Evolutionary conservation across 2,329 filamentous ascomycete genomes (phyloP).

Genomic region (Ceratocystis albifundus): DNA sequence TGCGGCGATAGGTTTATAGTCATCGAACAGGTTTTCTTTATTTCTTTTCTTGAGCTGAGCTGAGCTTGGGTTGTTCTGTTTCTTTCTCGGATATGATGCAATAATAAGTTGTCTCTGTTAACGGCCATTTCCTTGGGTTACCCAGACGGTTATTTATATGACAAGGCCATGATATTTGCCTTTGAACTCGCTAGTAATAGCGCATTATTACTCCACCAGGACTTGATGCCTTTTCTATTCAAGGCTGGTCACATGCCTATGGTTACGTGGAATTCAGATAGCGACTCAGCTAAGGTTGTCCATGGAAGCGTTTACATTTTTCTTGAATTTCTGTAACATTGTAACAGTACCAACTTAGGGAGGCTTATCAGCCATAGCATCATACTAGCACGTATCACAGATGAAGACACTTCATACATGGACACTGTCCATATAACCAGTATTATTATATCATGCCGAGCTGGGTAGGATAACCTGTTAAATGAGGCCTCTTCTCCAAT

Average conservation of each 20-base stretch:
- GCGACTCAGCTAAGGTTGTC: not conserved
- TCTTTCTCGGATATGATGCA: constrained; percentile 10
- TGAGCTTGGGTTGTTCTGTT: not conserved
- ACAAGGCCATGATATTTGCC: not conserved
- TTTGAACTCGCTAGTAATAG: not conserved
- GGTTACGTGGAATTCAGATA: not conserved
- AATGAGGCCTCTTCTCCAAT: not conserved
- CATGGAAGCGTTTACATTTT: not conserved
- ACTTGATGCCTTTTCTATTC: not conserved
- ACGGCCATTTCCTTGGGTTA: not conserved
- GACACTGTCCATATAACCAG: not conserved
- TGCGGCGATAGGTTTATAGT: not conserved
- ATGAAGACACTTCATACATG: no score
- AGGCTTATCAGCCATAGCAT: not conserved
- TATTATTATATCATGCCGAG: not conserved
- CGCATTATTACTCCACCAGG: not conserved
- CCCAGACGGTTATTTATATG: not conserved
- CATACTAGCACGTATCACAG: no score
- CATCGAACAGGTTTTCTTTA: not conserved
- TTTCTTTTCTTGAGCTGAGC: no score
- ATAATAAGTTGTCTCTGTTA: not conserved
- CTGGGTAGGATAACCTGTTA: not conserved
- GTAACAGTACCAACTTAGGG: not conserved
- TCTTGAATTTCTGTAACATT: not conserved
- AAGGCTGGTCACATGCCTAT: not conserved